Evolutionary conservation across 2,329 filamentous ascomycete species (phyloP).

Genomic region (Neocatenulostroma microsporum): DNA sequence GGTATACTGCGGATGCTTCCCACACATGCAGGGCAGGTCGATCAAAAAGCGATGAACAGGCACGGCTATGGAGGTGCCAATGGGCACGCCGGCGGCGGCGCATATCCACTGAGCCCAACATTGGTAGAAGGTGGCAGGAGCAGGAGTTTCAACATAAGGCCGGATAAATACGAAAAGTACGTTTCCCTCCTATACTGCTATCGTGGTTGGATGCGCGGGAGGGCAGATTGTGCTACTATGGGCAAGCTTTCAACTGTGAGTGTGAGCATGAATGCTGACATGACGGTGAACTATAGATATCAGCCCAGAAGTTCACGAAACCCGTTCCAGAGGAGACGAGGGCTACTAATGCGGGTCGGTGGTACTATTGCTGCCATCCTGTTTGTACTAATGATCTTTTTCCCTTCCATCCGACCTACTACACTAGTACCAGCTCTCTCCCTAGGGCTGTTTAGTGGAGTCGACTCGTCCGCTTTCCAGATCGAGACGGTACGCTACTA

Average conservation of each 20-base stretch:
- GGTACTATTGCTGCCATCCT: slow-evolving; percentile 49
- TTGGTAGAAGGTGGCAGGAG: slow-evolving; percentile 25
- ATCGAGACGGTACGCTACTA: slow-evolving; percentile 96
- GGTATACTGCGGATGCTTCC: slow-evolving; percentile 5
- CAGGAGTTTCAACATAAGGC: slow-evolving; percentile 71
- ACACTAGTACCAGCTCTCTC: slow-evolving; percentile 53
- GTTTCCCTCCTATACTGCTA: slow-evolving; percentile 6
- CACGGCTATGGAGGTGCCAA: slow-evolving; percentile 67
- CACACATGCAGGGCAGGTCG: slow-evolving; percentile 7
- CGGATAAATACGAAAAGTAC: slow-evolving; percentile 62
- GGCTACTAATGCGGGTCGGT: slow-evolving; percentile 61
- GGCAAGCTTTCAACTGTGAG: slow-evolving; percentile 1
- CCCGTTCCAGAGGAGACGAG: slow-evolving; percentile 63
- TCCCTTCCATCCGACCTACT: slow-evolving; percentile 62
- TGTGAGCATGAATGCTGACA: slow-evolving; percentile 7
- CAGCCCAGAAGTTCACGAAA: slow-evolving; percentile 68
- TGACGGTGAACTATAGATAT: slow-evolving; percentile 51
- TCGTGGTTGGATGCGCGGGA: too few relatives aligned
- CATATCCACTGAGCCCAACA: slow-evolving; percentile 16
- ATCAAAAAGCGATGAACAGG: slow-evolving; percentile 87
- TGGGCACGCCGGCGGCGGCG: slow-evolving; percentile 52
- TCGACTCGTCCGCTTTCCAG: slow-evolving; percentile 59
- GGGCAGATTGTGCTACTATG: neutral
- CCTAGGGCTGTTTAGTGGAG: slow-evolving; percentile 58
- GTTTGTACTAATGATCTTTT: slow-evolving; percentile 61